These are phyloP conservation scores for Entomortierella parvispora DNA, from an alignment of 192 early-diverging fungal species.

Conservation along the genomic window DNA sequence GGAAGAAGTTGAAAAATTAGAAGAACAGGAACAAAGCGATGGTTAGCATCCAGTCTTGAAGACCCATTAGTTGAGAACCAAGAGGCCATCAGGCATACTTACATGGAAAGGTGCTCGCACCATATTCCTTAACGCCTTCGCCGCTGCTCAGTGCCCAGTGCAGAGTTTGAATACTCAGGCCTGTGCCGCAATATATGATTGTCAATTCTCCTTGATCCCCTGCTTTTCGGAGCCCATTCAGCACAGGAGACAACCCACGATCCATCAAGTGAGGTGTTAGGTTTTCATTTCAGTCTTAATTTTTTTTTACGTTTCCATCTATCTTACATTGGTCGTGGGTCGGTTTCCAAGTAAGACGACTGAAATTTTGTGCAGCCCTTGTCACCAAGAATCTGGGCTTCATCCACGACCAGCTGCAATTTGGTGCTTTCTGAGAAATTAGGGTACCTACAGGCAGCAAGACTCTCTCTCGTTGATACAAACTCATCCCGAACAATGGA, in stretches of 20 bases:
- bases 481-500: conserved; percentile 12
- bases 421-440: conserved; percentile 20
- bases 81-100: not conserved
- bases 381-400: conserved; percentile 30
- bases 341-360: conserved; percentile 14
- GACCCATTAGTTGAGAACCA: not conserved
- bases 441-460: conserved; percentile 12
- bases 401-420: conserved; percentile 20
- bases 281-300: too few relatives aligned
- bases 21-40: not conserved
- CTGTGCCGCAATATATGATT: conserved; percentile 22
- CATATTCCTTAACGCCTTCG: conserved; percentile 14
- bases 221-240: conserved; percentile 12
- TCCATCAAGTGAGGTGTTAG: too few relatives aligned
- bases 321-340: conserved; percentile 23
- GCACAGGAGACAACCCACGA: conserved; percentile 10
- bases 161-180: conserved; percentile 7
- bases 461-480: not conserved
- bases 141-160: conserved; percentile 22
- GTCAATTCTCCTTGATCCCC: conserved; percentile 13
- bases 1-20: too few relatives aligned
- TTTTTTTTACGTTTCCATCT: too few relatives aligned
- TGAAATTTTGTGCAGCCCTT: not conserved
- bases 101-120: conserved; percentile 10
- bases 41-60: not conserved